Conservation (phyloP, 257 asterid species). For the Fraxinus americana region DNA sequence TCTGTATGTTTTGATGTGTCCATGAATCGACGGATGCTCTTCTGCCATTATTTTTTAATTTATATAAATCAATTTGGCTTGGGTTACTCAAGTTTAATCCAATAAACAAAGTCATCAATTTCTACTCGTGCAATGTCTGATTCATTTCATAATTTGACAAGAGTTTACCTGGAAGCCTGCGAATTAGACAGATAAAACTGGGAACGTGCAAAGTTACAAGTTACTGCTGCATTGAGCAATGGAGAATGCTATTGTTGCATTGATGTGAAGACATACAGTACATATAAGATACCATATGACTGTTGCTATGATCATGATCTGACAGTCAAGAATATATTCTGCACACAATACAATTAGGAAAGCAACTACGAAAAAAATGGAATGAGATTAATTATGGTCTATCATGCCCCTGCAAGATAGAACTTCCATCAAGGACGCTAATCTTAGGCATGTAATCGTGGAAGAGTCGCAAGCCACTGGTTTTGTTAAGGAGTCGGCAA, state of each 20-base stretch:
- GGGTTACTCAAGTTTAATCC: conserved; percentile 63
- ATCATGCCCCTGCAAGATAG: background rate
- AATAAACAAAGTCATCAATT: conserved; percentile 15
- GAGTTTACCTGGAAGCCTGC: background rate
- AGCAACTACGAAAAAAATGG: no score
- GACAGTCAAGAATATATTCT: no score
- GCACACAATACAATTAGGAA: no score
- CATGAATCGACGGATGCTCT: conserved; percentile 44
- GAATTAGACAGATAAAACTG: background rate
- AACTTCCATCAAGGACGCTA: background rate
- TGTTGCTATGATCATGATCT: no score
- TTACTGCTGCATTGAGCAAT: no score
- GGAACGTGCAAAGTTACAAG: background rate
- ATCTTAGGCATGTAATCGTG: background rate
- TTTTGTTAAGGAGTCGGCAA: background rate
- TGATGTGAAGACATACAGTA: no score
- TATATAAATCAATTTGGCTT: conserved; percentile 32
- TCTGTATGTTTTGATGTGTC: conserved; percentile 21
- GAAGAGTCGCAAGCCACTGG: background rate
- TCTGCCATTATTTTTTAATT: conserved; percentile 56
- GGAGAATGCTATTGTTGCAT: no score
- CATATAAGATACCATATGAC: no score
- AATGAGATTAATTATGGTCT: background rate
- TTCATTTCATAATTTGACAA: background rate
- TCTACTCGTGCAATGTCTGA: conserved; percentile 6